Evolutionary conservation across 805 yeast genomes (phyloP).

Genomic region (Kodamaea lidongshanica): DNA sequence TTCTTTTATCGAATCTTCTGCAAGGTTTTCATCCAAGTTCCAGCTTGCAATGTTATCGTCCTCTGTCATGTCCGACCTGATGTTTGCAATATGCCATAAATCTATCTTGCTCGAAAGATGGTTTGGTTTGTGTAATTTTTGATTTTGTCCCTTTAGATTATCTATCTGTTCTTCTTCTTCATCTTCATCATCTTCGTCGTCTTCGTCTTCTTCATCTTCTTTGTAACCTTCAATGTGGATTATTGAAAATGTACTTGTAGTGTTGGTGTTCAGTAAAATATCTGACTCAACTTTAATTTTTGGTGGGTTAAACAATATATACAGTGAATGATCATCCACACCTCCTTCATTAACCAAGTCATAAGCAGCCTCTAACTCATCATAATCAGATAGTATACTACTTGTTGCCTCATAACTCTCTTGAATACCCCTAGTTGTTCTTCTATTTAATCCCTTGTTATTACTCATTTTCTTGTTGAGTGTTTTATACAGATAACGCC

Average conservation of each 20-base stretch:
- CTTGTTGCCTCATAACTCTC: conserved; percentile 11
- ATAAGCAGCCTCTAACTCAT: conserved; percentile 8
- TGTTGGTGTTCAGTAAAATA: conserved; percentile 11
- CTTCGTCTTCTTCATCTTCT: conserved; percentile 9
- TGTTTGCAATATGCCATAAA: conserved; percentile 10
- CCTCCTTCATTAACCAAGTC: conserved; percentile 6
- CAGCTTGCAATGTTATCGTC: conserved; percentile 34
- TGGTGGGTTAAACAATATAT: conserved; percentile 13
- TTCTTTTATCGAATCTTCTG: background rate
- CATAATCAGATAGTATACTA: conserved; percentile 12
- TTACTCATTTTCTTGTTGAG: conserved; percentile 5
- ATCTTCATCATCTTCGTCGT: conserved; percentile 7
- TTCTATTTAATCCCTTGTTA: conserved; percentile 7
- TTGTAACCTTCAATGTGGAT: conserved; percentile 5
- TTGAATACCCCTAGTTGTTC: conserved; percentile 2
- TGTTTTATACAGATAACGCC: background rate
- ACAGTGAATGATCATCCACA: conserved; percentile 12
- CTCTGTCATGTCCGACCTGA: conserved; percentile 13
- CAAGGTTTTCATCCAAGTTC: conserved; percentile 27
- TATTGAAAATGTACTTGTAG: conserved; percentile 6
- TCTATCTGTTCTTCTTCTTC: conserved; percentile 4
- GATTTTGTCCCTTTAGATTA: conserved; percentile 1
- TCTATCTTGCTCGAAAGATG: conserved; percentile 10
- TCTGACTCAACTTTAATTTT: conserved; percentile 8
- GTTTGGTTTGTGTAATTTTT: conserved; percentile 3